phyloP scores from a whole-genome alignment of 140 eudicot species.

The Anethum foeniculum region DNA sequence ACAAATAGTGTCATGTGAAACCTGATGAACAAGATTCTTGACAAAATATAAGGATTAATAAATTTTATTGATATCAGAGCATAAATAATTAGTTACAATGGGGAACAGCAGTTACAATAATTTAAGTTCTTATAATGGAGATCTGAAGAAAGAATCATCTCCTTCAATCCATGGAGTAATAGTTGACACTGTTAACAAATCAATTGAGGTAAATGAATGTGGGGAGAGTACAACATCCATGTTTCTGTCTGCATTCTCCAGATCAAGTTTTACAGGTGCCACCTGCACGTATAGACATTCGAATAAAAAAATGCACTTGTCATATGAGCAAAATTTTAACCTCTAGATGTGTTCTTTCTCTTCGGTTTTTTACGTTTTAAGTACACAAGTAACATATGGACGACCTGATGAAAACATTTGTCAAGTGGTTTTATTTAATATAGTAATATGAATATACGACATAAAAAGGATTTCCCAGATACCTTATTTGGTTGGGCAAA shows the following conservation, averaged over 20 bases:
- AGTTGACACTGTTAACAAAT: constrained; percentile 36
- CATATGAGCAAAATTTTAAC: not conserved
- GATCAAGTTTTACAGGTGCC: constrained; percentile 29
- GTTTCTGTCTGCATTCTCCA: constrained; percentile 28
- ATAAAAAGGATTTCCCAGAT: not conserved
- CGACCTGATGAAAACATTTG: not conserved
- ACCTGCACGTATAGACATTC: constrained; percentile 36
- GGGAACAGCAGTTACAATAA: not conserved
- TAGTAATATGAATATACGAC: not conserved
- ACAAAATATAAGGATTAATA: not conserved
- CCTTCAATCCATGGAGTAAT: constrained; percentile 22
- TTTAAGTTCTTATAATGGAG: constrained; percentile 23
- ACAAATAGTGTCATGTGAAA: not conserved
- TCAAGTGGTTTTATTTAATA: not conserved
- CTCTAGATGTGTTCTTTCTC: not conserved
- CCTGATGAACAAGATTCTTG: not conserved
- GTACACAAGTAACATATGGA: not conserved
- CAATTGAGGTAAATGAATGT: constrained; percentile 58
- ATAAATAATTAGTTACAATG: not conserved
- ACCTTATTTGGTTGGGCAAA: constrained; percentile 67
- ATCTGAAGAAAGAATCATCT: constrained; percentile 24
- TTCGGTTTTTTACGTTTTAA: not conserved
- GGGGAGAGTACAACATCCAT: constrained; percentile 49
- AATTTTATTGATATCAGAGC: not conserved
- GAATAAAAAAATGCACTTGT: not conserved